A percentile compares a stretch with the other conserved stretches of the same genome.
phyloP scores from a whole-genome alignment of 2,329 filamentous ascomycete genomes.

The Xylaria multiplex region DNA sequence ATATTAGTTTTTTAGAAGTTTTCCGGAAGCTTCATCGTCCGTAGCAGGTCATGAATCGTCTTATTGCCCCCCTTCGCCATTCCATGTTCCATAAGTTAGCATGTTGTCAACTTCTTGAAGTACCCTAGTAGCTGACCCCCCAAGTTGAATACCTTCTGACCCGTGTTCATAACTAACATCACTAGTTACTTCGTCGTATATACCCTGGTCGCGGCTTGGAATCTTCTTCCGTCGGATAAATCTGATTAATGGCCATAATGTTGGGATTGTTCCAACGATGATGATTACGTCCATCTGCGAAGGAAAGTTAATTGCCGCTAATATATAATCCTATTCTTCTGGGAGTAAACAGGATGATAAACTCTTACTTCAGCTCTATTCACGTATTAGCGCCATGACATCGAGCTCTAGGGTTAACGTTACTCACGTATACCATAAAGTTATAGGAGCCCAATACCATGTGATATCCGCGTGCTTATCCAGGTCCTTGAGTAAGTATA shows the following conservation, averaged over 20 bases:
- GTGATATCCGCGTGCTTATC: conserved; percentile 17
- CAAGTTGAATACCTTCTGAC: background rate
- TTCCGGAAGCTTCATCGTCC: no score
- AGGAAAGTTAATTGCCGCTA: conserved; percentile 3
- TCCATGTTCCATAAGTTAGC: conserved; percentile 23
- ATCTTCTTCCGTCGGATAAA: conserved; percentile 12
- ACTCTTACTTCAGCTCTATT: conserved; percentile 27
- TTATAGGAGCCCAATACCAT: conserved; percentile 25
- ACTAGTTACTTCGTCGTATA: conserved; percentile 14
- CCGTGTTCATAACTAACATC: conserved; percentile 1
- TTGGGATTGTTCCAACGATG: conserved; percentile 27
- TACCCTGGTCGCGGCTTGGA: background rate
- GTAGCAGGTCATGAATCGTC: background rate
- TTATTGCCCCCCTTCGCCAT: conserved; percentile 1
- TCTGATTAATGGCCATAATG: conserved; percentile 26
- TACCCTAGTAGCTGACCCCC: conserved; percentile 16
- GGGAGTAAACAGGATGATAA: background rate
- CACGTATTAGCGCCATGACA: conserved; percentile 1
- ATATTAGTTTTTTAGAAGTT: background rate
- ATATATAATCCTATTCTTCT: background rate
- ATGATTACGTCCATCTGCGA: conserved; percentile 33
- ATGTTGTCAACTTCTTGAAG: conserved; percentile 28
- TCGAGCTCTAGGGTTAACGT: no score
- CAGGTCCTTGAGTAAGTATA: conserved; percentile 19
- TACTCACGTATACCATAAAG: conserved; percentile 32